Evolutionary conservation across 202 grass and related monocot species (phyloP).

Genomic region (Schoenoplectus tabernaemontani): DNA sequence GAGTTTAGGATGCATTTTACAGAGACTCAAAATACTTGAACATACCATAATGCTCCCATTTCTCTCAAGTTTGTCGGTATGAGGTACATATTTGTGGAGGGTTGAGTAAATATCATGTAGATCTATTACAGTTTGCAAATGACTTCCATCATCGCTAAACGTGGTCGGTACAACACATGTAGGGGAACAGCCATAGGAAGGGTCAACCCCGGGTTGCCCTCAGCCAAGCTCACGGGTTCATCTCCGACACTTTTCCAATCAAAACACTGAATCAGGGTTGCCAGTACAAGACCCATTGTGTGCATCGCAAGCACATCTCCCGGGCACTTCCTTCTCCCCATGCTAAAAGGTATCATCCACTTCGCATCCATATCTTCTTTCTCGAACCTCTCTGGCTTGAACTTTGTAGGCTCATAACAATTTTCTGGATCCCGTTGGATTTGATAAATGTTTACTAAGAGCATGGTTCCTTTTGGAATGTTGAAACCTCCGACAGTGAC

Average conservation of each 20-base stretch:
- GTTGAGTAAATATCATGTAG: neutral
- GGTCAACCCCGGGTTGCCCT: neutral
- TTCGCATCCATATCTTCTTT: neutral
- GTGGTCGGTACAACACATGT: neutral
- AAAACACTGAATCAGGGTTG: conserved; percentile 20
- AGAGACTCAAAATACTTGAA: neutral
- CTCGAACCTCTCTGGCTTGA: conserved; percentile 6
- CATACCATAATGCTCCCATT: neutral
- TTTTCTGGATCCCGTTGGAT: conserved; percentile 33
- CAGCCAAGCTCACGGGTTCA: conserved; percentile 10
- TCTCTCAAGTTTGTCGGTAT: neutral
- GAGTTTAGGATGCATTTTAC: too few relatives aligned
- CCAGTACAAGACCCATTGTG: neutral
- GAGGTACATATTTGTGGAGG: neutral
- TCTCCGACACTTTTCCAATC: conserved; percentile 13
- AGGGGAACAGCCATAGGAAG: conserved; percentile 13
- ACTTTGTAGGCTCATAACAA: conserved; percentile 1
- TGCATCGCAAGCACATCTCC: neutral
- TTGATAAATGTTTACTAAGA: conserved; percentile 39
- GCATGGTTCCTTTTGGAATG: conserved; percentile 30
- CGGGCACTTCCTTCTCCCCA: conserved; percentile 18
- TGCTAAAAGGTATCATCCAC: conserved; percentile 12
- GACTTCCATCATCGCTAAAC: neutral
- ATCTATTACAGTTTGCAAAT: neutral
- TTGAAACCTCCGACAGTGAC: conserved; percentile 7